Percentiles rank a stretch among this genome's conserved stretches.
phyloP scores from a whole-genome alignment of 2,329 filamentous ascomycete species.

The Aspergillus sp. region DNA sequence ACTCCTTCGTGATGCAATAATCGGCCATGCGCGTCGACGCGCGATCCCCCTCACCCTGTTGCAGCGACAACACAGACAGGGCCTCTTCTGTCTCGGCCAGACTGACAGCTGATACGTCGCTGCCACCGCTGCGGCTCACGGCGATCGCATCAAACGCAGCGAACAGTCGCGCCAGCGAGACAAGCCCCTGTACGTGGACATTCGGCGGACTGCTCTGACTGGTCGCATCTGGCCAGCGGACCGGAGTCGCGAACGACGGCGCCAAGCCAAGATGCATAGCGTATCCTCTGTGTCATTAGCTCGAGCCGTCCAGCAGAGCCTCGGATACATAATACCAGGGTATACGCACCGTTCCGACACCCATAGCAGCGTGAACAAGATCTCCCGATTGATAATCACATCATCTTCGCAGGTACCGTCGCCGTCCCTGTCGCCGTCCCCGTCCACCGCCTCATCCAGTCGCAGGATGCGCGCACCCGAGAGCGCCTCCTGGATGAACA shows the following conservation, averaged over 20 bases:
- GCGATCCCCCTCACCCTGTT: slow-evolving; percentile 7
- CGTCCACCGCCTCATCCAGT: slow-evolving; percentile 15
- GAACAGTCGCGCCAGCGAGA: slow-evolving; percentile 25
- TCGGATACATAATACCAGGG: background rate
- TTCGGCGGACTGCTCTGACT: slow-evolving; percentile 2
- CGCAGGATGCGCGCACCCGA: slow-evolving; percentile 19
- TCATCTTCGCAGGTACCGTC: background rate
- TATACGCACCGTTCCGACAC: slow-evolving; percentile 27
- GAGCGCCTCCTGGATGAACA: slow-evolving; percentile 30
- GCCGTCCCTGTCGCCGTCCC: background rate
- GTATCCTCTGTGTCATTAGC: slow-evolving; percentile 22
- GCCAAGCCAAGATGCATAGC: slow-evolving; percentile 28
- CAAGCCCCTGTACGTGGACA: slow-evolving; percentile 21
- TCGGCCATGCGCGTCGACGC: slow-evolving; percentile 24
- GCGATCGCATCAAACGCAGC: slow-evolving; percentile 23
- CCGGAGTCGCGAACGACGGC: slow-evolving; percentile 21
- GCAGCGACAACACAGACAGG: slow-evolving; percentile 17
- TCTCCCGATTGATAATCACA: slow-evolving; percentile 22
- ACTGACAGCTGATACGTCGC: background rate
- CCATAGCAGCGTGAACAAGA: slow-evolving; percentile 28
- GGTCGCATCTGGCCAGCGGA: slow-evolving; percentile 8
- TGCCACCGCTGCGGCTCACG: background rate
- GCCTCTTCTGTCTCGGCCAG: slow-evolving; percentile 21
- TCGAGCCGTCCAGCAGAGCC: background rate
- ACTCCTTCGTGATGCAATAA: slow-evolving; percentile 28